A percentile compares a stretch with the other conserved stretches of the same genome.
Conservation (phyloP, 768 basidiomycete species). For the Tulasnella sp. region DNA sequence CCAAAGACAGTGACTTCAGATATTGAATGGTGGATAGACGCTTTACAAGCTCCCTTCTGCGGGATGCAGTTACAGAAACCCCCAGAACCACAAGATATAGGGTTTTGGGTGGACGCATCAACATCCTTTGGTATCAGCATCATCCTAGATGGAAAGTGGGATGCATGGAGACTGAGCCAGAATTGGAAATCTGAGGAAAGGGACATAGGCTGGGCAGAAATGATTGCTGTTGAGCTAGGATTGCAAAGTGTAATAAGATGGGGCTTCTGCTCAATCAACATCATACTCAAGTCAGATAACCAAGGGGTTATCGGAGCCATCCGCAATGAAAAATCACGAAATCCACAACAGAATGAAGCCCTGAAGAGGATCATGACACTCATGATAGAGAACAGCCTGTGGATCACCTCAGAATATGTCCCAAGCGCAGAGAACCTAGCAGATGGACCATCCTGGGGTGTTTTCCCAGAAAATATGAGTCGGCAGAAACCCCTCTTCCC, state of each 20-base stretch:
- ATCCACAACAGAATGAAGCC: not conserved
- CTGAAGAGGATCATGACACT: not conserved
- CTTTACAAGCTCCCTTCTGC: not conserved
- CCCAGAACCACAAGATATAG: not conserved
- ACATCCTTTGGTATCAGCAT: not conserved
- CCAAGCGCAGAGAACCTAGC: not conserved
- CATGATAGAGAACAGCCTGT: not conserved
- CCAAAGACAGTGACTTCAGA: not conserved
- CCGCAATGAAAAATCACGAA: not conserved
- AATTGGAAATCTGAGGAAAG: not conserved
- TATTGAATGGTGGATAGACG: not conserved
- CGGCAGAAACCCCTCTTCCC: too few relatives aligned
- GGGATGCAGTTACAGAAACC: not conserved
- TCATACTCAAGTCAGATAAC: not conserved
- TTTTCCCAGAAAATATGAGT: too few relatives aligned
- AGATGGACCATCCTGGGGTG: not conserved
- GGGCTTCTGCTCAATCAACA: not conserved
- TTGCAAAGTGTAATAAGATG: not conserved
- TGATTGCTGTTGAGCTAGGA: conserved; percentile 2
- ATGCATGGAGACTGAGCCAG: not conserved
- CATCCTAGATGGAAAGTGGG: not conserved
- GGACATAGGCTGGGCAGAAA: conserved; percentile 6
- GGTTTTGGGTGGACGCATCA: conserved; percentile 7
- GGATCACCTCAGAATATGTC: not conserved
- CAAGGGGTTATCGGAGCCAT: not conserved